Evolutionary conservation across 1,139 yeast species (phyloP).

Genomic region (Yamadazyma membranifaciens): DNA sequence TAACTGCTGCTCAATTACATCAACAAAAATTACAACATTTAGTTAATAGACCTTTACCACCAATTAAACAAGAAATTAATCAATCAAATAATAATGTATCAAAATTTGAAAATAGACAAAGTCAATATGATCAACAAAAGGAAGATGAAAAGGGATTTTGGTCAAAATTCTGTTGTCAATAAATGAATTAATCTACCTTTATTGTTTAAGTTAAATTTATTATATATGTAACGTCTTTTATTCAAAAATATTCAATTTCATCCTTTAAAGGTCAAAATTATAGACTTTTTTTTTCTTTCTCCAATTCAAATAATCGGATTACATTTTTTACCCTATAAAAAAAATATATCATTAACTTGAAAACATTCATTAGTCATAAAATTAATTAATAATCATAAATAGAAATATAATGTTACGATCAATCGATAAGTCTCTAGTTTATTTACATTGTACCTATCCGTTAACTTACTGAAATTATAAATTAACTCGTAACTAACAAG

Average conservation of each 20-base stretch:
- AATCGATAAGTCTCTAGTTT: neutral
- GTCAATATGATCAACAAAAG: conserved; percentile 39
- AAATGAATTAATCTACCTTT: conserved; percentile 7
- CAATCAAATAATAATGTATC: conserved; percentile 18
- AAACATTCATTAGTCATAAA: conserved; percentile 2
- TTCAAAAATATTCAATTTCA: neutral
- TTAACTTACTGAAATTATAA: too few species aligned
- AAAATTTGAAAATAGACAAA: conserved; percentile 23
- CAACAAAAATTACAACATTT: conserved; percentile 52
- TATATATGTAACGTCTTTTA: neutral
- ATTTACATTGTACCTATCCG: too few species aligned
- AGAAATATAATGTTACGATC: conserved; percentile 6
- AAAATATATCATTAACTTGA: neutral
- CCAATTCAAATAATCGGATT: too few species aligned
- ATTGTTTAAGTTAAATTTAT: neutral
- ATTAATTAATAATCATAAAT: conserved; percentile 2
- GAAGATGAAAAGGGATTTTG: conserved; percentile 45
- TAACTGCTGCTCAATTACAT: conserved; percentile 35
- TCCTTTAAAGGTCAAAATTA: neutral
- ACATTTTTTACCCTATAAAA: neutral
- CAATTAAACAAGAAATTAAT: conserved; percentile 43
- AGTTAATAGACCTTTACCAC: conserved; percentile 52
- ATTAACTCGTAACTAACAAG: too few species aligned
- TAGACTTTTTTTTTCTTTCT: too few species aligned
- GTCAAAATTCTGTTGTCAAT: conserved; percentile 47